Evolutionary conservation across 1,284 basidiomycete species (phyloP), one percentile per base, ranked within the genome.

Genomic region (Ceratobasidium sp.): DNA sequence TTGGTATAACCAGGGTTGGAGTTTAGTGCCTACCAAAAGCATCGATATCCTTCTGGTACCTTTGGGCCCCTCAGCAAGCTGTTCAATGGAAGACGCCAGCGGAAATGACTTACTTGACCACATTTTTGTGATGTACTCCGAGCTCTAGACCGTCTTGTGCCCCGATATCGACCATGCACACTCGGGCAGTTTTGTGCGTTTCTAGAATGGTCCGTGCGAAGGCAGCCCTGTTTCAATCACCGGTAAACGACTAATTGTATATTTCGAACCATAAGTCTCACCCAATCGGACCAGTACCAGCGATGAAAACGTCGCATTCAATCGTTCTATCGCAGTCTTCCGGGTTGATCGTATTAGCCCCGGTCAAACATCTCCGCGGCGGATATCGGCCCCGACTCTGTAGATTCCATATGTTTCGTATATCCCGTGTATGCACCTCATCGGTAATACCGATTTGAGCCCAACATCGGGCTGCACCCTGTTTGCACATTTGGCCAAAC

Each of bases 41-140:
- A 64, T 64, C 59, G 11, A 73, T 11, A 64, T 73, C 70, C 15
- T 54, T 44, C 34, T 73, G 70, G 34, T 73, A 73, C 29, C 70
- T 73, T 34, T 22, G 6, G 15, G 49, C 7, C 22, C 11, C 1
- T 19, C 9, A 25, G 22, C 11, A n/a, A 2, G 37, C 15, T 19
- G 49, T 4, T 40, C 22, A 61, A 6, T 15, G 4, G 11, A 19
- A 2, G 17, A 1, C 5, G 40, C 25, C 7, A 25, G 40, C 29
- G n/a, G 22, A n/a, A 34, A 13, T 6, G 25, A 32, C 70, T 7
- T 52, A 73, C 70, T 73, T 73, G 57, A 64, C 34, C 8, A 43
- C 5, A 43, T 73, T 73, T 40, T 73, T 73, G 15, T 46, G 59
- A 44, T 73, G 37, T 25, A 3, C n/a, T 37, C 70, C 70, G 6